Base-by-base conservation (phyloP, 805 yeast species). In the Ogataea glucozyma region DNA sequence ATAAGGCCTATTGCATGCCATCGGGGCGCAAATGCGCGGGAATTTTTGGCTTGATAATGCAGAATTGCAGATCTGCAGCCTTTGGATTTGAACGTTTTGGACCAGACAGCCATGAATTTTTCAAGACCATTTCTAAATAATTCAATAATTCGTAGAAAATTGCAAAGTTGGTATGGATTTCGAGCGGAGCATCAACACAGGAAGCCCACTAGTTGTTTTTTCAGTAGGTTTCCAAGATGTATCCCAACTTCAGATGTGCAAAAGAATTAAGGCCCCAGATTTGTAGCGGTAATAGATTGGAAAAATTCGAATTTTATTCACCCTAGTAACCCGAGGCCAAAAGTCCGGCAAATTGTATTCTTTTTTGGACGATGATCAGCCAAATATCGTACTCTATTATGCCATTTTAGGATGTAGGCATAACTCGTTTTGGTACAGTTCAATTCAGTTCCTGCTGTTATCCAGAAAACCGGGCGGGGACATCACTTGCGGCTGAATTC, bases 241-340 rank as follows among this genome's bases (percentile, higher is more conserved):
- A n/a, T n/a, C n/a, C n/a, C n/a, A n/a, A n/a, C n/a, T n/a, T n/a
- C n/a, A n/a, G n/a, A n/a, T n/a, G n/a, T n/a, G n/a, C n/a, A n/a
- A n/a, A n/a, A n/a, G n/a, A n/a, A n/a, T n/a, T n/a, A n/a, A 22
- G 24, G 24, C 24, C 10, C 24, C 24, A 10, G 10, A 10, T 6
- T 22, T 22, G 9, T n/a, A 26, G n/a, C n/a, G 14, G 4, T 26
- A 6, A 12, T 6, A 6, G 29, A 27, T 14, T 19, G 19, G 19
- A 17, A 27, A 19, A 27, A 19, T 9, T 11, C 16, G 16, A n/a
- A 6, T 4, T n/a, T 6, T 14, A 19, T 10, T 27, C 7, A 13
- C 31, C 31, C 31, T 7, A 14, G 31, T 9, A 27, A 31, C 24
- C 64, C 66, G 40, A 39, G 26, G 36, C 34, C 19, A 11, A n/a